These are phyloP conservation scores for Spergularia bocconei DNA, from an alignment of 148 eudicot genomes.

Conservation along the genomic window DNA sequence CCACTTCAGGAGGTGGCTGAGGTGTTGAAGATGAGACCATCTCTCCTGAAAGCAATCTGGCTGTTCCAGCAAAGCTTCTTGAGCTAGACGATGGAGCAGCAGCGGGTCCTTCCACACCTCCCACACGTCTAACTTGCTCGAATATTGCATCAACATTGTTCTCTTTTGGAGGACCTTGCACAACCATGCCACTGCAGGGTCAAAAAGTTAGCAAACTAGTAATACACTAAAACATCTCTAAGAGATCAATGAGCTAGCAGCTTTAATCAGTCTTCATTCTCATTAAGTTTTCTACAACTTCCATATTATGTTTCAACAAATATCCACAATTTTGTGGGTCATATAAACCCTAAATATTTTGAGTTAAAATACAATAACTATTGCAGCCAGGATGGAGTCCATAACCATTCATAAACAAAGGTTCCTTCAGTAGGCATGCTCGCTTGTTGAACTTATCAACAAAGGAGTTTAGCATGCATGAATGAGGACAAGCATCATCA, in stretches of 20 bases:
- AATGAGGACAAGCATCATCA: no score
- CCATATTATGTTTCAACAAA: background rate
- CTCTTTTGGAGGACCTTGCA: slow-evolving; percentile 56
- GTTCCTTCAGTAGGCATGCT: no score
- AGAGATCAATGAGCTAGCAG: background rate
- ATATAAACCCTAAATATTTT: no score
- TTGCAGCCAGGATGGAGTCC: no score
- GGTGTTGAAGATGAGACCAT: slow-evolving; percentile 37
- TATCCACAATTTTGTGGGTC: no score
- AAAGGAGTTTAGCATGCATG: no score
- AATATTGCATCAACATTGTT: slow-evolving; percentile 58
- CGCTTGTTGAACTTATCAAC: no score
- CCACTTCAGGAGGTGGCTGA: slow-evolving; percentile 49
- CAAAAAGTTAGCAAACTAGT: slow-evolving; percentile 5
- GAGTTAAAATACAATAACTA: no score
- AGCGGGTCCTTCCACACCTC: slow-evolving; percentile 43
- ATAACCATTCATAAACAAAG: no score
- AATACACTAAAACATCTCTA: background rate
- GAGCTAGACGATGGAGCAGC: slow-evolving; percentile 66
- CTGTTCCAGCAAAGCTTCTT: slow-evolving; percentile 65
- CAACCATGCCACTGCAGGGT: slow-evolving; percentile 68
- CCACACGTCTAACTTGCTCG: slow-evolving; percentile 55
- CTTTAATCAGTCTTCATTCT: background rate
- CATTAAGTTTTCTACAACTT: background rate
- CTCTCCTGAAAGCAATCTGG: slow-evolving; percentile 74